Evolutionary conservation across 1,139 yeast genomes (phyloP).

Genomic region (Suhomyces bribrorum): DNA sequence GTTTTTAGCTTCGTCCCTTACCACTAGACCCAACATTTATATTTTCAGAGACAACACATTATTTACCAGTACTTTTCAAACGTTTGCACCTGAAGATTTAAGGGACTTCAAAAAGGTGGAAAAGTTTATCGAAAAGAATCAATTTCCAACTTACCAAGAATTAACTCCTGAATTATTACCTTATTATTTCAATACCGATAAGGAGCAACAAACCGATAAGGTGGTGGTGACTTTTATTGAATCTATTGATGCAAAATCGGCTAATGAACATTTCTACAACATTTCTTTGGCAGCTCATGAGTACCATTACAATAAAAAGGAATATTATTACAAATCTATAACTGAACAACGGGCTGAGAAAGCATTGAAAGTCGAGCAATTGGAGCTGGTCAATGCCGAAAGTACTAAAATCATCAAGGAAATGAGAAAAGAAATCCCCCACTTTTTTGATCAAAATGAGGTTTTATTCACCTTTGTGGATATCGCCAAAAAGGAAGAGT

Average conservation of each 20-base stretch:
- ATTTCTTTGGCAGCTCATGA: slow-evolving; percentile 56
- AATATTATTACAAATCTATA: slow-evolving; percentile 44
- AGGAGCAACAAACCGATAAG: slow-evolving; percentile 31
- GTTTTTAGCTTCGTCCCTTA: slow-evolving; percentile 51
- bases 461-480: slow-evolving; percentile 57
- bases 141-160: slow-evolving; percentile 54
- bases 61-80: slow-evolving; percentile 54
- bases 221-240: slow-evolving; percentile 58
- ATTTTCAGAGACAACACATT: slow-evolving; percentile 59
- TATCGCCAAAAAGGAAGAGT: slow-evolving; percentile 34
- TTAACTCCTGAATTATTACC: slow-evolving; percentile 43
- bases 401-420: slow-evolving; percentile 43
- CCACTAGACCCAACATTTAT: slow-evolving; percentile 61
- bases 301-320: slow-evolving; percentile 48
- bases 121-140: slow-evolving; percentile 48
- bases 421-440: slow-evolving; percentile 52
- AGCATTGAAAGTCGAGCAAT: slow-evolving; percentile 37
- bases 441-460: slow-evolving; percentile 44
- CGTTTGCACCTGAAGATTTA: slow-evolving; percentile 63
- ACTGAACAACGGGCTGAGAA: slow-evolving; percentile 44
- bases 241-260: slow-evolving; percentile 35
- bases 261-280: slow-evolving; percentile 42
- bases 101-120: slow-evolving; percentile 51
- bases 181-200: slow-evolving; percentile 36
- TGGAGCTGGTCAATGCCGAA: slow-evolving; percentile 42